phyloP scores from a whole-genome alignment of 352 stramenopile species.

The Phytophthora constricta region DNA sequence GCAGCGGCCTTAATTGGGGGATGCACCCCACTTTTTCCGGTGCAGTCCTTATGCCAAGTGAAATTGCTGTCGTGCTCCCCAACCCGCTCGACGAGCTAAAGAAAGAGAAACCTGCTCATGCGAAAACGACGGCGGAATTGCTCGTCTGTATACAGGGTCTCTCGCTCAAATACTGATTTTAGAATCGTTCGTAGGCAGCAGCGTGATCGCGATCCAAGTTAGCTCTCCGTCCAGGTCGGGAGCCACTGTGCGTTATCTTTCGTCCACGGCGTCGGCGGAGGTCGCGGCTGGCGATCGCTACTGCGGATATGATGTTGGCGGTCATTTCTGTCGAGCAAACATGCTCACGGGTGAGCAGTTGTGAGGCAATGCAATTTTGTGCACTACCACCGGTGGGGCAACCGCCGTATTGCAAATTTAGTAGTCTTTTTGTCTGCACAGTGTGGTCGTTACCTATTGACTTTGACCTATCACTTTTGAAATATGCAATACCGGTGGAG shows the following conservation, averaged over 20 bases:
- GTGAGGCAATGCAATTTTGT: neutral
- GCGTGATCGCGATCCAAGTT: constrained; percentile 6
- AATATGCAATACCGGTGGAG: constrained; percentile 8
- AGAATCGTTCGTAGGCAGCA: neutral
- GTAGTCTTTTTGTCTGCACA: neutral
- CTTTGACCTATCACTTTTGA: constrained; percentile 8
- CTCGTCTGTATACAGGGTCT: constrained; percentile 3
- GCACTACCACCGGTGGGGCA: neutral
- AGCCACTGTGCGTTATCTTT: constrained; percentile 6
- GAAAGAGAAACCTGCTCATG: constrained; percentile 2
- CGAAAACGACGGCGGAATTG: constrained; percentile 7
- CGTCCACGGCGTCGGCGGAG: neutral
- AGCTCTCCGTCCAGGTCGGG: neutral
- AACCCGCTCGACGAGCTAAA: neutral
- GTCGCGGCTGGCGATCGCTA: neutral
- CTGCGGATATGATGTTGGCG: neutral
- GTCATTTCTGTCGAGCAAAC: neutral
- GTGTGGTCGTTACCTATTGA: constrained; percentile 5
- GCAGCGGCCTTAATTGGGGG: constrained; percentile 2
- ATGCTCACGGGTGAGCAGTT: neutral
- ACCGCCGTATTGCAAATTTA: neutral
- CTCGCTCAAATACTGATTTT: neutral
- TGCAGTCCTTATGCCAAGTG: constrained; percentile 9
- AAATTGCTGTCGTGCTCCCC: neutral
- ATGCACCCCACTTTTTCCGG: constrained; percentile 4